Evolutionary conservation across 495 filamentous ascomycete genomes (phyloP).

Genomic region (Halenospora varia): DNA sequence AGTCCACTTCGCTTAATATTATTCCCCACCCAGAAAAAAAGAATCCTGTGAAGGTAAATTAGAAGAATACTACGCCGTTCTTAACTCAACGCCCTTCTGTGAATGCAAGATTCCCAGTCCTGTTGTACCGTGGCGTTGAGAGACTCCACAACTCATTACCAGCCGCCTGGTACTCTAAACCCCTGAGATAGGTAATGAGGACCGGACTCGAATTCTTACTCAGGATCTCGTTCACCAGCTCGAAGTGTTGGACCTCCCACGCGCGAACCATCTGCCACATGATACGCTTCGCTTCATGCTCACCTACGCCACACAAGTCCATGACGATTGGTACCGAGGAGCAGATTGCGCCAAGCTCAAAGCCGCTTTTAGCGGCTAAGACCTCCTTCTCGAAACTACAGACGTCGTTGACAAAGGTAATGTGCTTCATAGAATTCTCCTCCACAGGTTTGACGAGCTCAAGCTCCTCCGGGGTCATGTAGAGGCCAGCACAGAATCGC

Average conservation of each 20-base stretch:
- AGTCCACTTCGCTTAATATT: no score
- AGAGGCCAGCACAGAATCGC: background rate
- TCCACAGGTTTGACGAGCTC: background rate
- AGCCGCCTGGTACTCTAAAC: background rate
- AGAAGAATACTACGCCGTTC: background rate
- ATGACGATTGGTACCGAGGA: background rate
- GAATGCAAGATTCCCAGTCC: background rate
- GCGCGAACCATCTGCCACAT: background rate
- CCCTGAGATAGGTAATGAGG: background rate
- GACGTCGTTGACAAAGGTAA: background rate
- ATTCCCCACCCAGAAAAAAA: no score
- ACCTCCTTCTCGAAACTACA: background rate
- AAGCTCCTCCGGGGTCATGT: background rate
- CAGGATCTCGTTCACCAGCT: background rate
- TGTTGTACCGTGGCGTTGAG: background rate
- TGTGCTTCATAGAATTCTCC: background rate
- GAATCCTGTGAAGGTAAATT: no score
- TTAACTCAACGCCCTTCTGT: background rate
- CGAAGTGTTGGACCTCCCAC: background rate
- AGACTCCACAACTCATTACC: background rate
- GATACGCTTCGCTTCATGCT: background rate
- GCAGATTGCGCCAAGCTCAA: background rate
- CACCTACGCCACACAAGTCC: background rate
- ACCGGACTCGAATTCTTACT: background rate
- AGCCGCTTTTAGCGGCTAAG: background rate